Evolutionary conservation across 192 early-diverging fungal genomes (phyloP).

Genomic region (Geosiphon pyriformis): DNA sequence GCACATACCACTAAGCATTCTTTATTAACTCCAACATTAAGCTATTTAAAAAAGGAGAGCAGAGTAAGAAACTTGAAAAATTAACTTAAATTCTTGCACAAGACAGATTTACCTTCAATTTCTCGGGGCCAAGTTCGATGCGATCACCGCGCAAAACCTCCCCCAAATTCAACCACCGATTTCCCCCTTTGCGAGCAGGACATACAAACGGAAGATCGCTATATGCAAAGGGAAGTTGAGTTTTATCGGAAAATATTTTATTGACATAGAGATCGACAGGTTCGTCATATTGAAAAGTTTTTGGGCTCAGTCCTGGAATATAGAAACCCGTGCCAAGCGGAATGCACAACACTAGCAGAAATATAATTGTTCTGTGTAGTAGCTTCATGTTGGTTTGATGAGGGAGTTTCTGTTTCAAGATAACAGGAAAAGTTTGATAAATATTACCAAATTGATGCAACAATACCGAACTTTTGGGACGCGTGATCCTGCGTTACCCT

Average conservation of each 20-base stretch:
- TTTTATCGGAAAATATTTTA: conserved; percentile 65
- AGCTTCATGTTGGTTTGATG: no score
- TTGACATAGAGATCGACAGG: conserved; percentile 57
- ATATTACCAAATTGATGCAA: no score
- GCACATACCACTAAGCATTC: conserved; percentile 53
- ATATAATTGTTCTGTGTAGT: background rate
- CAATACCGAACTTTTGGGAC: no score
- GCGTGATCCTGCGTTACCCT: no score
- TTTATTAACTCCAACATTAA: conserved; percentile 40
- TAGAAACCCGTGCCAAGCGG: conserved; percentile 26
- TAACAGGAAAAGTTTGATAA: no score
- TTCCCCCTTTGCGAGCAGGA: conserved; percentile 31
- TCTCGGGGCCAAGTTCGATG: conserved; percentile 54
- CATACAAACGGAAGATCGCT: conserved; percentile 62
- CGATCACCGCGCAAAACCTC: conserved; percentile 70
- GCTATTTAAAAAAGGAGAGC: conserved; percentile 6
- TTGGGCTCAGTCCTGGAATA: conserved; percentile 36
- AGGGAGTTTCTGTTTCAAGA: no score
- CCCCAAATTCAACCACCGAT: conserved; percentile 48
- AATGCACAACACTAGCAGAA: conserved; percentile 17
- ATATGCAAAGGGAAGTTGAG: conserved; percentile 61
- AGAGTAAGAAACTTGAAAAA: no score
- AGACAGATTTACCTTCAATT: conserved; percentile 50
- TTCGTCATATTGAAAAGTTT: conserved; percentile 40
- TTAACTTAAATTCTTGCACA: no score